phyloP scores from a whole-genome alignment of 1,139 yeast genomes.

The Diutina sp. region DNA sequence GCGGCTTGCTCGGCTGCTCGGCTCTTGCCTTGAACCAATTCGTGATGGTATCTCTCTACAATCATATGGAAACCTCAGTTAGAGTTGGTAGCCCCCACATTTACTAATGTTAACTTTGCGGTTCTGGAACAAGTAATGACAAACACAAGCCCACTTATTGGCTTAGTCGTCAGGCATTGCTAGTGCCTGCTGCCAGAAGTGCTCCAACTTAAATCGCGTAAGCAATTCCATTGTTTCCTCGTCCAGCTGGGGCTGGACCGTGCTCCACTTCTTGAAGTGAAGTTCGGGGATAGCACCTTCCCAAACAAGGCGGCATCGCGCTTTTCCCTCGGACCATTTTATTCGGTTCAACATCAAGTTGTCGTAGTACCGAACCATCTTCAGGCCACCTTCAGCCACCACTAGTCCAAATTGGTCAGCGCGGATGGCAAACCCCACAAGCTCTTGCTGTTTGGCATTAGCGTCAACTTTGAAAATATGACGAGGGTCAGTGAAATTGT shows the following conservation, averaged over 20 bases:
- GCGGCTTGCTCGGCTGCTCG: too few relatives aligned
- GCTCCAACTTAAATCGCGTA: conserved; percentile 36
- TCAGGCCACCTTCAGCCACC: conserved; percentile 61
- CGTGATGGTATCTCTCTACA: not conserved
- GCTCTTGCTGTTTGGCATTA: conserved; percentile 61
- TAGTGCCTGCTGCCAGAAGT: conserved; percentile 42
- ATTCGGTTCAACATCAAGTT: conserved; percentile 52
- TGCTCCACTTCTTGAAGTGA: conserved; percentile 51
- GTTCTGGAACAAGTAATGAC: not conserved
- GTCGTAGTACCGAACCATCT: conserved; percentile 47
- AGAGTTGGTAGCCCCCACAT: not conserved
- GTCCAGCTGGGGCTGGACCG: conserved; percentile 35
- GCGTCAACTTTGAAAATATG: conserved; percentile 63
- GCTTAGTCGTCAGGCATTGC: not conserved
- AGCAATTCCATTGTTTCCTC: conserved; percentile 43
- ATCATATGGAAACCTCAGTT: not conserved
- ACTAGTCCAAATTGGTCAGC: conserved; percentile 41
- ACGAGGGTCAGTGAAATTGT: conserved; percentile 44
- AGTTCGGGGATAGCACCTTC: conserved; percentile 51
- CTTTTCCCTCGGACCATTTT: conserved; percentile 54
- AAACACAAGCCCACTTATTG: not conserved
- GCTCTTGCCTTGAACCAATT: too few relatives aligned
- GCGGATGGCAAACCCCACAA: conserved; percentile 43
- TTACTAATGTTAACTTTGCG: not conserved
- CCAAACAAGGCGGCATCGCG: conserved; percentile 50